Base-by-base conservation (phyloP, 495 filamentous ascomycete genomes). In the Friedmanniomyces simplex region DNA sequence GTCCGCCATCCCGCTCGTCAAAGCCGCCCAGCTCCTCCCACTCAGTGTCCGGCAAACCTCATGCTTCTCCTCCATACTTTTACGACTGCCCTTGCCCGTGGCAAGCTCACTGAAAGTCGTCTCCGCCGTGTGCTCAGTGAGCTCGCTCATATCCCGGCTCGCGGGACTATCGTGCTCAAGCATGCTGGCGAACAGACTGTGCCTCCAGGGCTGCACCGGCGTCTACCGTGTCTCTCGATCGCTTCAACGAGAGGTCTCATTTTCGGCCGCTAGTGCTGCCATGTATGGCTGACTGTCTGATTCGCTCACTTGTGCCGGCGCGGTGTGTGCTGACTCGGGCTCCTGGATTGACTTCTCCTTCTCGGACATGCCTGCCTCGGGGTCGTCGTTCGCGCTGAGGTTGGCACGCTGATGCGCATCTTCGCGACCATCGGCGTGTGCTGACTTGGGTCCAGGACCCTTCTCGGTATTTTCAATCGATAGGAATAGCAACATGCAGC, bases 1-100 rank as follows among this genome's bases (percentile, higher is more conserved):
- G 28, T 59, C 61, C n/a, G 56, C 51, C 24, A 63, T 16, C 1
- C 61, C 61, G 59, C 61, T 63, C 45, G 61, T 63, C 51, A 63
- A 49, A 24, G 51, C 41, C 11, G 61, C 61, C 51, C 58, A 55
- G 41, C 56, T 59, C 46, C 56, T 55, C 34, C 46, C 47, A 21
- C 51, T 54, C 32, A 62, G 24, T 10, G 43, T 39, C 30, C 20
- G n/a, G 16, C 18, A 6, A 21, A 18, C 26, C 24, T 18, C 22
- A 22, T 20, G 18, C 42, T 50, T 21, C 43, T 54, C 45, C 10
- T 37, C 2, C 34, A 32, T 13, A 0, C 16, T 39, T n/a, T 5
- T 22, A 21, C 25, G 12, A 1, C 12, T 41, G 12, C 2, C 12
- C 52, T 55, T 50, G 4, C 45, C 54, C 32, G 51, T 60, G 10